Conservation (phyloP, 2,329 filamentous ascomycete genomes). For the Ophiostoma ulmi region DNA sequence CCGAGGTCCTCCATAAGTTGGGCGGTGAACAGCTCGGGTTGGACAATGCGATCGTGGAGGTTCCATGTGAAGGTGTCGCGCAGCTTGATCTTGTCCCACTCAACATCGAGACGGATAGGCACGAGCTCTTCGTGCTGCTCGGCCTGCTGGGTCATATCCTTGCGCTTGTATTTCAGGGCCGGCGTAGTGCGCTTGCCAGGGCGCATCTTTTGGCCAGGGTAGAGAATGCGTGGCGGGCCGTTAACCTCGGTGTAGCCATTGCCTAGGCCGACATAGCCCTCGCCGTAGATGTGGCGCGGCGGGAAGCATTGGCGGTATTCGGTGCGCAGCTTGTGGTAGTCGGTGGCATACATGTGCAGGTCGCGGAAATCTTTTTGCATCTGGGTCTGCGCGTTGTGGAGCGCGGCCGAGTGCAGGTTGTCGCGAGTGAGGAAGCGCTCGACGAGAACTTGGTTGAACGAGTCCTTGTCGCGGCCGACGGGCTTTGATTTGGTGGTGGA, state of each 20-base stretch:
- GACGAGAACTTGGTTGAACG: constrained; percentile 50
- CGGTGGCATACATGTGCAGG: constrained; percentile 57
- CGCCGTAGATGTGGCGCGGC: constrained; percentile 56
- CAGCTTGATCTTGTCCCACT: constrained; percentile 91
- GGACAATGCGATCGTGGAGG: constrained; percentile 79
- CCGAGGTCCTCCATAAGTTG: constrained; percentile 91
- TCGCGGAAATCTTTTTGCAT: constrained; percentile 43
- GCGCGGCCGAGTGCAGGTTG: constrained; percentile 49
- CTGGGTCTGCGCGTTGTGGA: constrained; percentile 51
- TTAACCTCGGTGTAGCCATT: constrained; percentile 76
- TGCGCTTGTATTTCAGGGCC: constrained; percentile 66
- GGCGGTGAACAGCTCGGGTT: constrained; percentile 75
- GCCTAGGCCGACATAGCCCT: constrained; percentile 81
- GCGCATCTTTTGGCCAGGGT: constrained; percentile 70
- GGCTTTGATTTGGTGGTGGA: constrained; percentile 14
- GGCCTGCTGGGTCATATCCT: constrained; percentile 77
- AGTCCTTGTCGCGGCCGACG: constrained; percentile 49
- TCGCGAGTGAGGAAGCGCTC: constrained; percentile 53
- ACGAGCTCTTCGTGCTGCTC: constrained; percentile 90
- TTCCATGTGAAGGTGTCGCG: constrained; percentile 99
- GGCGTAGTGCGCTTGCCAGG: constrained; percentile 72
- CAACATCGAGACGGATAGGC: constrained; percentile 84
- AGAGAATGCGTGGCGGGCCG: constrained; percentile 65
- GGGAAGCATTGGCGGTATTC: constrained; percentile 54
- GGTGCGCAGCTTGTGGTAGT: constrained; percentile 59